Evolutionary conservation across 1,284 basidiomycete genomes (phyloP), one percentile per base, ranked within the genome.

Genomic region (Irpex sp.): DNA sequence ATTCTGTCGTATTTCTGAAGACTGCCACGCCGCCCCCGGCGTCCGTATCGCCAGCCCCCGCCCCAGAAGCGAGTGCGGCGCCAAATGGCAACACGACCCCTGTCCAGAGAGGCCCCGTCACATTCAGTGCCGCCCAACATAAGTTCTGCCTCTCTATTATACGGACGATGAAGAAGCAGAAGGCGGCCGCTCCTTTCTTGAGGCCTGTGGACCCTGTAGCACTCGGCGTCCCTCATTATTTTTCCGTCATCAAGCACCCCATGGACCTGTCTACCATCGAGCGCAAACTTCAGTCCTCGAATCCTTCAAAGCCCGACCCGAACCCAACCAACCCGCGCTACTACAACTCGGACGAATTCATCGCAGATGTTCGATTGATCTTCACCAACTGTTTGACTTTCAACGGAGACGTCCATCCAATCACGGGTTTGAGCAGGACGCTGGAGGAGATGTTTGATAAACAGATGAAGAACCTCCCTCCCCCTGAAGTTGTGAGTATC

Each of bases 241-340:
- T 85, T 55, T 84, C 83, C 62, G 88, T 98, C 73, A 88, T 99
- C 78, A 92, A 89, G 71, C 85, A 85, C 38, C 97, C 97, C 0
- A 98, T 98, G 94, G 97, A 99, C 75, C 85, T 99, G 58, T 84
- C 87, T n/a, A 97, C 96, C 21, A 86, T 98, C 66, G 97, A 98
- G 77, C 86, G 86, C 70, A 97, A 98, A 78, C 82, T 98, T 48
- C 73, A 76, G 36, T 86, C 90, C 1, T 92, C 91, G 7, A 93
- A 92, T 70, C 91, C 93, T 3, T 75, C 80, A 68, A 94, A 93
- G 75, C 87, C 87, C 37, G 91, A 93, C 66, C 75, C 81, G 15
- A 91, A 89, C 69, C 76, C 79, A 1, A 74, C 77, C 57, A 91
- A 92, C 69, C 92, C 92, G 15, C 89, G 87, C 13, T 97, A 96